These are phyloP conservation scores for Inonotus hispidus DNA, from an alignment of 1,284 basidiomycete genomes.

Conservation along the genomic window DNA sequence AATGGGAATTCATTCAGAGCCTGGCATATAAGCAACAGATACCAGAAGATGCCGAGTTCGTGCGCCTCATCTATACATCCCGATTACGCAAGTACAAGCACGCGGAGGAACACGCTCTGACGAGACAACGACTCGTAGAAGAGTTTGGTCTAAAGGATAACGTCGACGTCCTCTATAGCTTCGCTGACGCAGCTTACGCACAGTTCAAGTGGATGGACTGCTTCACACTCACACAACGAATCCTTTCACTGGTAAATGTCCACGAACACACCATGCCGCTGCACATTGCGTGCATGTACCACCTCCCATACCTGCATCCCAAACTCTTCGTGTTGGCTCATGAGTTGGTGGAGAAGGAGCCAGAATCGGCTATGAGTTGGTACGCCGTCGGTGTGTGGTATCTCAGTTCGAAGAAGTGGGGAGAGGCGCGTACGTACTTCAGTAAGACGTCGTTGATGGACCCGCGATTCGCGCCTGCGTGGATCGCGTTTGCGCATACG, in stretches of 20 bases:
- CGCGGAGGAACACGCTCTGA: conserved; percentile 72
- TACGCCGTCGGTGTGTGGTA: conserved; percentile 99
- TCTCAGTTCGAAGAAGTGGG: conserved; percentile 78
- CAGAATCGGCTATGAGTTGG: conserved; percentile 91
- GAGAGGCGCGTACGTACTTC: conserved; percentile 87
- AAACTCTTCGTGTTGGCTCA: conserved; percentile 95
- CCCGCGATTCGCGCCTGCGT: conserved; percentile 91
- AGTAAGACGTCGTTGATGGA: conserved; percentile 98
- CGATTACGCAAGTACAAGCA: conserved; percentile 89
- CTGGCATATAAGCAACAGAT: conserved; percentile 81
- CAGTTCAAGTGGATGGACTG: conserved; percentile 94
- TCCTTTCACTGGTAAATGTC: conserved; percentile 73
- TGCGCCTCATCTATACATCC: conserved; percentile 88
- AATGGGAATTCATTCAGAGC: conserved; percentile 92
- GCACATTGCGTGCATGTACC: conserved; percentile 97
- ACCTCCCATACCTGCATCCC: conserved; percentile 85
- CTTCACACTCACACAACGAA: conserved; percentile 80
- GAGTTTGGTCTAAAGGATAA: conserved; percentile 83
- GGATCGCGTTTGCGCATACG: conserved; percentile 97
- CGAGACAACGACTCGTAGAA: conserved; percentile 67
- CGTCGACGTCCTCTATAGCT: conserved; percentile 86
- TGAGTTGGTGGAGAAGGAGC: conserved; percentile 90
- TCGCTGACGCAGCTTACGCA: conserved; percentile 87
- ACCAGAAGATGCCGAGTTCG: conserved; percentile 83
- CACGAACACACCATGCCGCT: conserved; percentile 86